phyloP scores from a whole-genome alignment of 2,329 filamentous ascomycete species.

The Penicillium sp. region DNA sequence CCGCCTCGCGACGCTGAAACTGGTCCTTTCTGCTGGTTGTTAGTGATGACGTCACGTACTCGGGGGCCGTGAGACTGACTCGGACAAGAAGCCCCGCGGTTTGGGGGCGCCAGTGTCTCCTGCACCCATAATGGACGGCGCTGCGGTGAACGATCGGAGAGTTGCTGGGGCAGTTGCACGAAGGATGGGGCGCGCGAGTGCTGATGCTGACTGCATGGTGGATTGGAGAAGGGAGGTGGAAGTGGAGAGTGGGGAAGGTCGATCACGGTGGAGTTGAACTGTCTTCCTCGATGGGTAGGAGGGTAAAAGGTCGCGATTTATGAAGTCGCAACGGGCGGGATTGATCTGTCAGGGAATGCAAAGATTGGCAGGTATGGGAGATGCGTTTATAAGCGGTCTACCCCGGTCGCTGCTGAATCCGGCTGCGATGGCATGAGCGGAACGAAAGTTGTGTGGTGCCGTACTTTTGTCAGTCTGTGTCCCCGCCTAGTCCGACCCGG shows the following conservation, averaged over 20 bases:
- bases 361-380: neutral
- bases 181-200: conserved; percentile 22
- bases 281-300: too few species aligned
- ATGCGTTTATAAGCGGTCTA: neutral
- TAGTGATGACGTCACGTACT: conserved; percentile 28
- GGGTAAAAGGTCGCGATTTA: too few species aligned
- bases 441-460: too few species aligned
- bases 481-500: too few species aligned
- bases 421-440: neutral
- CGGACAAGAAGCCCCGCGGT: conserved; percentile 28
- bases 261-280: neutral
- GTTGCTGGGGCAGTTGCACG: conserved; percentile 10
- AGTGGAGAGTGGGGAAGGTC: neutral
- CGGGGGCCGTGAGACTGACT: conserved; percentile 22
- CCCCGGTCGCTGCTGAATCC: neutral
- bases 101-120: conserved; percentile 30
- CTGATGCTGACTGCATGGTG: conserved; percentile 22
- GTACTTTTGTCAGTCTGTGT: too few species aligned
- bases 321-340: too few species aligned
- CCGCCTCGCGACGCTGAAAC: conserved; percentile 24
- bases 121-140: conserved; percentile 23
- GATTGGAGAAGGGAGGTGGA: conserved; percentile 2
- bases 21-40: conserved; percentile 24
- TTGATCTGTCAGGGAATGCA: too few species aligned
- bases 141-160: conserved; percentile 22